Conservation (phyloP, 1,284 basidiomycete species). For the Trametes pubescens region DNA sequence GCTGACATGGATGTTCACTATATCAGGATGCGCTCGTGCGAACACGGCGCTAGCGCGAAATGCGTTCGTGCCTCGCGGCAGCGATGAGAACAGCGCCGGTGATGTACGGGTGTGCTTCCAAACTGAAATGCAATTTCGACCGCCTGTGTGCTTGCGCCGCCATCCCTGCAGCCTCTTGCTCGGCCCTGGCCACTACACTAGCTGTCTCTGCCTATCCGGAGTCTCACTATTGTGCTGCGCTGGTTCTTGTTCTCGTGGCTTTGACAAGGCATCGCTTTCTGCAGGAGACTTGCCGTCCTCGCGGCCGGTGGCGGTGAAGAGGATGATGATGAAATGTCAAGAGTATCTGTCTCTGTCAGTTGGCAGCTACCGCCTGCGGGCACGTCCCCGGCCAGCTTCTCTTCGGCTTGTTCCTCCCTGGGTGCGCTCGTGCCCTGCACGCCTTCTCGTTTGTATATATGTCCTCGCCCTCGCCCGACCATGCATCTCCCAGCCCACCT, state of each 20-base stretch:
- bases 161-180: background rate
- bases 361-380: slow-evolving; percentile 9
- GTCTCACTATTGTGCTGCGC: too few relatives aligned
- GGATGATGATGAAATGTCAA: slow-evolving; percentile 4
- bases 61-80: background rate
- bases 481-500: slow-evolving; percentile 4
- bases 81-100: background rate
- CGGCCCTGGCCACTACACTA: background rate
- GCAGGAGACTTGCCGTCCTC: background rate
- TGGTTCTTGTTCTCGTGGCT: too few relatives aligned
- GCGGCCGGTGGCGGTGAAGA: slow-evolving; percentile 3
- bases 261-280: background rate
- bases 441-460: background rate
- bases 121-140: background rate
- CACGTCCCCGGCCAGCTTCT: slow-evolving; percentile 8
- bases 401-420: slow-evolving; percentile 11
- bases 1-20: background rate
- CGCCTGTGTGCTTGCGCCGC: background rate
- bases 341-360: background rate
- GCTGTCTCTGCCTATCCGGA: background rate
- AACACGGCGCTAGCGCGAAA: background rate
- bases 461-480: background rate
- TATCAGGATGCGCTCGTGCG: background rate
- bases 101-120: background rate
- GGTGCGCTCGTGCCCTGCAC: slow-evolving; percentile 3